phyloP scores from a whole-genome alignment of 2,329 filamentous ascomycete species.

The Apiospora hydei region DNA sequence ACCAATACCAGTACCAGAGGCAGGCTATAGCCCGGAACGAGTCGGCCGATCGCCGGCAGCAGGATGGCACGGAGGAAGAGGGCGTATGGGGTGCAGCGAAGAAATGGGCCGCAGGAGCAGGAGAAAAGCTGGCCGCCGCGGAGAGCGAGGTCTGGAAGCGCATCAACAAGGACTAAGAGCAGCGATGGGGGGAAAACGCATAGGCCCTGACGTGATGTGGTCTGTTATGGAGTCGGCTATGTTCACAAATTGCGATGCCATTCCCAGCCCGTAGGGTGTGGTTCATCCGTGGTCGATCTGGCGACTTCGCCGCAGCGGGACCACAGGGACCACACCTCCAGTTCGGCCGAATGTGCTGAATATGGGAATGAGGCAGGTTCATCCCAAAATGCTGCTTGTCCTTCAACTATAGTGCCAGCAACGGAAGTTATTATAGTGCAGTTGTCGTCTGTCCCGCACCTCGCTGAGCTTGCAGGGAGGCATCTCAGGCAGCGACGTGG shows the following conservation, averaged over 20 bases:
- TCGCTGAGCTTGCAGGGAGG: background rate
- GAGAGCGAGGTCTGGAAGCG: constrained; percentile 69
- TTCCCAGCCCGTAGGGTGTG: constrained; percentile 8
- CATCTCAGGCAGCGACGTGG: background rate
- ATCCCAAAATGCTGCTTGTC: background rate
- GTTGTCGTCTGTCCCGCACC: background rate
- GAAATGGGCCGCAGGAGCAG: constrained; percentile 64
- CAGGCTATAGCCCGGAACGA: constrained; percentile 47
- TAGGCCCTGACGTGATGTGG: background rate
- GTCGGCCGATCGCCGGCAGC: constrained; percentile 37
- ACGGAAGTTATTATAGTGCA: background rate
- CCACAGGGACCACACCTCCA: constrained; percentile 18
- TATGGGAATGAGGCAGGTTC: constrained; percentile 3
- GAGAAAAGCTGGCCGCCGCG: constrained; percentile 63
- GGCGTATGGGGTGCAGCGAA: constrained; percentile 64
- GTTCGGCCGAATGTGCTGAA: constrained; percentile 14
- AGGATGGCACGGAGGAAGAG: constrained; percentile 44
- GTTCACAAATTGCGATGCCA: constrained; percentile 11
- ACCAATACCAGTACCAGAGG: constrained; percentile 57
- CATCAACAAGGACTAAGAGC: constrained; percentile 63
- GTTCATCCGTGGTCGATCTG: constrained; percentile 14
- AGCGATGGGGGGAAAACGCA: background rate
- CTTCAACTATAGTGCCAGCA: background rate
- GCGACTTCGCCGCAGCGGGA: constrained; percentile 12
- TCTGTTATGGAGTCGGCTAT: constrained; percentile 17